Base-by-base conservation (phyloP, 208 protist species). In the Acanthamoeba royreba region DNA sequence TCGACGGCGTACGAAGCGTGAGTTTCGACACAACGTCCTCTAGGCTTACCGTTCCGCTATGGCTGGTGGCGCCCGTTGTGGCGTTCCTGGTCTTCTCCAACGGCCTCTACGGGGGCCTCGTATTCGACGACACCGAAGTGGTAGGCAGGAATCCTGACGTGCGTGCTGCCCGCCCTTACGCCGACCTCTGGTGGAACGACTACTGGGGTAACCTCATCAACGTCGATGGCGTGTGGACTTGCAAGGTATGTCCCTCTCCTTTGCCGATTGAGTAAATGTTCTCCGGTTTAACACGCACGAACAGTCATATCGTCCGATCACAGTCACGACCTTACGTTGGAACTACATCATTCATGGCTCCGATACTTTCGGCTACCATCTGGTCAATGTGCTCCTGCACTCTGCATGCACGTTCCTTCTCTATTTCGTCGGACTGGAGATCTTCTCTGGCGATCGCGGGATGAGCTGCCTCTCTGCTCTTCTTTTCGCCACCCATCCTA, bases 401-500 rank as follows among this genome's bases (percentile, higher is more conserved):
- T 52, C 31, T 45, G 52, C 47, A 2, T 74, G n/a, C 53, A 55
- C 35, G 17, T 13, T 77, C 31, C 61, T 94, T 15, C 42, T 90
- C 42, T 89, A 55, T 28, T 77, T 49, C 8, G 53, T 90, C 22
- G 35, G 38, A 2, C 74, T 55, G 11, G 47, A 72, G 25, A 25
- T 86, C 25, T 81, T 93, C 38, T 31, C 17, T n/a, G 85, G 85
- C 22, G 28, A 43, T 7, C 45, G 52, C 5, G 42, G 38, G 28
- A n/a, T 69, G 31, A 61, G 77, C 49, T 22, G 52, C 2, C 47
- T 97, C 15, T 74, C 96, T 4, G 94, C 96, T 52, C 58, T 96
- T 25, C 94, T 98, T 11, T 98, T 97, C 87, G 93, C 97, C 61
- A 95, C 96, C 35, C 98, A 98, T 93, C 98, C 98, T 2, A 97